Conservation (phyloP, 768 basidiomycete genomes). For the Panaeolus papilionaceus region DNA sequence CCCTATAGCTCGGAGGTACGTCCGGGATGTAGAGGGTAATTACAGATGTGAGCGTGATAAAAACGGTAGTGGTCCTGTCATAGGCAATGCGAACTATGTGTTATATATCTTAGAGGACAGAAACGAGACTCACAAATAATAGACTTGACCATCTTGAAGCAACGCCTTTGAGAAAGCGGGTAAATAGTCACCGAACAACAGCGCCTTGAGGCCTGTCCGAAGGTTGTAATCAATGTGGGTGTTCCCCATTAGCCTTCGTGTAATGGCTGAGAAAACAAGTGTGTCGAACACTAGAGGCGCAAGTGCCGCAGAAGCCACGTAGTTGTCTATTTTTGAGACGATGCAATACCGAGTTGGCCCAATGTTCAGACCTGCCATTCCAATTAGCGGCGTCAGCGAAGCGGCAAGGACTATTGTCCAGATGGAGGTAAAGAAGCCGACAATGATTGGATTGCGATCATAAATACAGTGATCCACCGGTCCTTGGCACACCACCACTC, state of each 20-base stretch:
- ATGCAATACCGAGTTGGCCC: slow-evolving; percentile 35
- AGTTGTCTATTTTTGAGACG: slow-evolving; percentile 18
- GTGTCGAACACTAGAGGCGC: slow-evolving; percentile 34
- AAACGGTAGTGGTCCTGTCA: neutral
- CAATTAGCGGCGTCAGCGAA: slow-evolving; percentile 32
- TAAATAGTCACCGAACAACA: slow-evolving; percentile 31
- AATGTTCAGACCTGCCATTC: slow-evolving; percentile 27
- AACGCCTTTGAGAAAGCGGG: slow-evolving; percentile 34
- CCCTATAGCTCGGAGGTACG: slow-evolving; percentile 11
- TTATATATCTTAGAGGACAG: too few relatives aligned
- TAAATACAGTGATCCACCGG: too few relatives aligned
- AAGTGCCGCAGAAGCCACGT: slow-evolving; percentile 25
- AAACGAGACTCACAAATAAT: slow-evolving; percentile 36
- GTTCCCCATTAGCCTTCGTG: slow-evolving; percentile 31
- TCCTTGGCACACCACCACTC: too few relatives aligned
- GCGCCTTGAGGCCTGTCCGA: slow-evolving; percentile 20
- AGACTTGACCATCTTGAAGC: slow-evolving; percentile 38
- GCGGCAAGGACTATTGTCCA: slow-evolving; percentile 38
- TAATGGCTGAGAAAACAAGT: slow-evolving; percentile 38
- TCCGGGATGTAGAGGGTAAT: slow-evolving; percentile 5
- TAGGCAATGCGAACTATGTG: too few relatives aligned
- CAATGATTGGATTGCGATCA: slow-evolving; percentile 27
- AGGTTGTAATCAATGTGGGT: slow-evolving; percentile 17
- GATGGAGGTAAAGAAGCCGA: slow-evolving; percentile 31
- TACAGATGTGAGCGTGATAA: neutral